Percentiles rank a stretch among this genome's conserved stretches.
Conservation (phyloP, 2,329 filamentous ascomycete genomes). For the Corniculantispora saksenae region DNA sequence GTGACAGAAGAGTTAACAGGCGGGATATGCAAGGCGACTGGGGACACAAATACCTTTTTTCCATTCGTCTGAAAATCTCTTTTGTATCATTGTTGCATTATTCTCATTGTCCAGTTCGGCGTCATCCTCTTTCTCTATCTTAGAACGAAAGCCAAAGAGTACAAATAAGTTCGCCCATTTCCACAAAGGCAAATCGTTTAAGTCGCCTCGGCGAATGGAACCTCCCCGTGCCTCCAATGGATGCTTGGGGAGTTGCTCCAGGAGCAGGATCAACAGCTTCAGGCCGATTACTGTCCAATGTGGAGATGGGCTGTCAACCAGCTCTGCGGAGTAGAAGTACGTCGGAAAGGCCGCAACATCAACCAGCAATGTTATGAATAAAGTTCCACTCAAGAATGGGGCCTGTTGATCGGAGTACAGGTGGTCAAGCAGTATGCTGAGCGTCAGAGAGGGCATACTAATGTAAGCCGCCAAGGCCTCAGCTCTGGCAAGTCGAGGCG, state of each 20-base stretch:
- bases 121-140: not conserved
- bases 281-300: not conserved
- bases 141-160: not conserved
- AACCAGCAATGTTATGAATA: not conserved
- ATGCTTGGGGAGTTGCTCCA: not conserved
- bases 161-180: not conserved
- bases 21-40: too few relatives aligned
- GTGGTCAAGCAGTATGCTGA: not conserved
- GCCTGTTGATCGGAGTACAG: not conserved
- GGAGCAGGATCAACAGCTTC: not conserved
- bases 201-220: too few relatives aligned
- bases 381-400: not conserved
- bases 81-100: too few relatives aligned
- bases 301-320: not conserved
- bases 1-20: not conserved
- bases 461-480: not conserved
- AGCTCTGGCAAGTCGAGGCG: not conserved
- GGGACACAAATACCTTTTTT: not conserved
- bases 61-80: too few relatives aligned
- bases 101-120: not conserved
- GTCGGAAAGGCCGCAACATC: not conserved
- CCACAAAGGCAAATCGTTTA: not conserved
- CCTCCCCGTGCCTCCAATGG: too few relatives aligned
- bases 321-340: not conserved
- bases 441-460: not conserved